Base-by-base conservation (phyloP, 1,284 basidiomycete species). In the Ceratobasidium theobromae region DNA sequence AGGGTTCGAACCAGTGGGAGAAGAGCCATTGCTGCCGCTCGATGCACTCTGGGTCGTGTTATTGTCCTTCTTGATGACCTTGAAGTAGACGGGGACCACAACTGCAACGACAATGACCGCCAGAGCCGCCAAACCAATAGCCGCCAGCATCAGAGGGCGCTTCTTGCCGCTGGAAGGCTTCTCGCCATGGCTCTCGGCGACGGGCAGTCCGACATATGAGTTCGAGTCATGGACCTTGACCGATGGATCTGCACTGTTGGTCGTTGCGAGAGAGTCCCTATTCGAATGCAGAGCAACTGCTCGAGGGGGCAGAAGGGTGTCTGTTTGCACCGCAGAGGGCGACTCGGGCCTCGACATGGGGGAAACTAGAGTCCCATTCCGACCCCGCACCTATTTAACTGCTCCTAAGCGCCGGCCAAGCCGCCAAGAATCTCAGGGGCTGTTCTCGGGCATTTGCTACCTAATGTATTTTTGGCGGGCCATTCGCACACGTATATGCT, bases 11-110 rank as follows among this genome's bases (percentile, higher is more conserved):
- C n/a, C n/a, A n/a, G n/a, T n/a, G n/a, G n/a, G n/a, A n/a, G n/a
- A n/a, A n/a, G n/a, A n/a, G n/a, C 62, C 46, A 68, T 38, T 58
- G 49, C 60, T 57, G n/a, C 48, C 16, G 53, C 57, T 49, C 68
- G 70, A 12, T 71, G 70, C 6, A 9, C 49, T 51, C 28, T 57
- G 35, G 23, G 57, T 45, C 6, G 52, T 38, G 21, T 27, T 41
- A 40, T 55, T 66, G 30, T 58, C 48, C 21, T 48, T 53, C 52
- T 68, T 67, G 60, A 71, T 60, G 51, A 71, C 60, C 49, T 70
- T 66, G 48, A 62, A 67, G 64, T 71, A 71, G 12, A 71, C 62
- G 9, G 70, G 67, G n/a, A 68, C 58, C 21, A 62, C 53, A n/a
- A 68, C 69, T 18, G 68, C 69, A n/a, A 67, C 67, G n/a, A 66